Conservation (phyloP, 768 basidiomycete species). For the Psilocybe sp. region DNA sequence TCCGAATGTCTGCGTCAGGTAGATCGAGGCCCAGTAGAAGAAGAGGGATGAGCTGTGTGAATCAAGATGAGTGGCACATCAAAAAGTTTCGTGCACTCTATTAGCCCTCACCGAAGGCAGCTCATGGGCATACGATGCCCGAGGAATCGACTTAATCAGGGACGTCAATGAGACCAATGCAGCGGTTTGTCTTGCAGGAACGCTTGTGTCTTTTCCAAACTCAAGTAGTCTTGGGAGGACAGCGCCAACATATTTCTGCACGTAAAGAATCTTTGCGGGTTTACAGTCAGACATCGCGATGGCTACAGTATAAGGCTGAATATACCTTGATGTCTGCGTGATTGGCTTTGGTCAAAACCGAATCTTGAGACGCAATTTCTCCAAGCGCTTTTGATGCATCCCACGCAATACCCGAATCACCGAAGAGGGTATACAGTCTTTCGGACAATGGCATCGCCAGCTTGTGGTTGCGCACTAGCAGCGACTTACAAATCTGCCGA, state of each 20-base stretch:
- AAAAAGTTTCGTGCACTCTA: neutral
- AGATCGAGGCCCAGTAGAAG: conserved; percentile 83
- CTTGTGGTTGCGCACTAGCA: conserved; percentile 73
- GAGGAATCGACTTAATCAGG: conserved; percentile 77
- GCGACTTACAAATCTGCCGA: conserved; percentile 69
- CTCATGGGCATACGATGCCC: conserved; percentile 66
- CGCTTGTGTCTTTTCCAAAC: conserved; percentile 53
- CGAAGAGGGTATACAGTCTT: conserved; percentile 66
- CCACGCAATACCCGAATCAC: conserved; percentile 61
- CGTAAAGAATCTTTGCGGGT: conserved; percentile 58
- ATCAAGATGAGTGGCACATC: neutral
- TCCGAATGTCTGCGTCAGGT: conserved; percentile 68
- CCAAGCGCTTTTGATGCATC: conserved; percentile 79
- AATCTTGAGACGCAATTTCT: conserved; percentile 56
- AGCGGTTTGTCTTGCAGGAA: conserved; percentile 55
- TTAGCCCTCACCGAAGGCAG: conserved; percentile 51
- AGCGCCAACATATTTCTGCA: conserved; percentile 70
- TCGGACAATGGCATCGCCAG: conserved; percentile 55
- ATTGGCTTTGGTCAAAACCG: conserved; percentile 72
- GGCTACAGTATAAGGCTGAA: conserved; percentile 1
- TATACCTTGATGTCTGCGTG: conserved; percentile 75
- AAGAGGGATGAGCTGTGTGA: conserved; percentile 77
- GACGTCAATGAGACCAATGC: conserved; percentile 83
- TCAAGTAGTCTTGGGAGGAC: conserved; percentile 74
- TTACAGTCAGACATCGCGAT: neutral